These are phyloP conservation scores for Amanita thiersii DNA, from an alignment of 768 basidiomycete genomes.

Conservation along the genomic window DNA sequence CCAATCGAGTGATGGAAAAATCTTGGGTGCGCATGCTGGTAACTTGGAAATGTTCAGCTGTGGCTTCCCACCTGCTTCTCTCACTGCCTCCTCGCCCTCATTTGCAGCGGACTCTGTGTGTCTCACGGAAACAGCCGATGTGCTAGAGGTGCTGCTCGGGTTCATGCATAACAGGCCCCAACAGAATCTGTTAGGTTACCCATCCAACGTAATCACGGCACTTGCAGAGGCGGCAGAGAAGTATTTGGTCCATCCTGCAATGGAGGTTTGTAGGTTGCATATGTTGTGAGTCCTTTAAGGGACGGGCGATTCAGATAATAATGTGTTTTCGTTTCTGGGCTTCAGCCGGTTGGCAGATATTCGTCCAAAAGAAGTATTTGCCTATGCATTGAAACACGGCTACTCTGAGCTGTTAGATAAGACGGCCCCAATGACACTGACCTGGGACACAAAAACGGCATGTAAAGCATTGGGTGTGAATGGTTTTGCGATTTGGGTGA, in stretches of 20 bases:
- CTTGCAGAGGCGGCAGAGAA: slow-evolving; percentile 15
- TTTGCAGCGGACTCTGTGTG: background rate
- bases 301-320: background rate
- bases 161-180: slow-evolving; percentile 16
- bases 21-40: slow-evolving; percentile 5
- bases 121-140: slow-evolving; percentile 10
- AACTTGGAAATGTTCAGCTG: slow-evolving; percentile 8
- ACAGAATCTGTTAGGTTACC: too few relatives aligned
- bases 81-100: background rate
- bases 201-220: slow-evolving; percentile 9
- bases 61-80: slow-evolving; percentile 4
- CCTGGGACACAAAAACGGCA: too few relatives aligned
- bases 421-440: background rate
- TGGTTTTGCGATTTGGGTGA: too few relatives aligned
- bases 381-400: background rate
- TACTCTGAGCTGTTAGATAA: background rate
- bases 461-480: too few relatives aligned
- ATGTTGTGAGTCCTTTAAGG: slow-evolving; percentile 12
- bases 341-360: background rate
- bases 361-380: background rate
- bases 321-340: background rate
- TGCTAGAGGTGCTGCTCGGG: slow-evolving; percentile 13
- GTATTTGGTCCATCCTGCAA: slow-evolving; percentile 15
- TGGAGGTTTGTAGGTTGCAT: slow-evolving; percentile 13
- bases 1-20: slow-evolving; percentile 5